Conservation (phyloP, 2,329 filamentous ascomycete species). For the Sporothrix dimorphospora region DNA sequence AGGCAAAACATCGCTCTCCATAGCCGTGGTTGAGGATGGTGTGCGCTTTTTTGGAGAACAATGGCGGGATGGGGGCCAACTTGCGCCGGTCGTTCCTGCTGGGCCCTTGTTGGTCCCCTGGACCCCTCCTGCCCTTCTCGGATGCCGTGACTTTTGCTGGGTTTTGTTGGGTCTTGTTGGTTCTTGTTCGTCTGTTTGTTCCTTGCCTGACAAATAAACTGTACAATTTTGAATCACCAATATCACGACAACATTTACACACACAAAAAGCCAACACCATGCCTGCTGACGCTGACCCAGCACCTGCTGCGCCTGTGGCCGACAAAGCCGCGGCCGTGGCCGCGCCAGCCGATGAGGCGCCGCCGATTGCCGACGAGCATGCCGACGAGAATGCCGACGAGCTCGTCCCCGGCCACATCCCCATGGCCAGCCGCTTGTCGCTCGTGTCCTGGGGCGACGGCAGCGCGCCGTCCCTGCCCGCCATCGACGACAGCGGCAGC, state of each 20-base stretch:
- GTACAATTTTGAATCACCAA: background rate
- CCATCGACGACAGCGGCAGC: constrained; percentile 25
- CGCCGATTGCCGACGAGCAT: background rate
- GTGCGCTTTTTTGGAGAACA: constrained; percentile 4
- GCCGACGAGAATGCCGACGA: background rate
- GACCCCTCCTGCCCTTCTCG: background rate
- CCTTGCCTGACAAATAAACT: background rate
- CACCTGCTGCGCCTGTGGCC: background rate
- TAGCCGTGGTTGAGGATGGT: background rate
- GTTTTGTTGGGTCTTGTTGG: background rate
- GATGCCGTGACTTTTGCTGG: background rate
- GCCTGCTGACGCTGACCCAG: background rate
- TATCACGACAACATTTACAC: too few relatives aligned
- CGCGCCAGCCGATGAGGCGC: background rate
- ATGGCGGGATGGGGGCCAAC: background rate
- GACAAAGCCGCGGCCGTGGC: background rate
- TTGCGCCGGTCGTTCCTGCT: constrained; percentile 11
- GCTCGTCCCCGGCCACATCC: constrained; percentile 20
- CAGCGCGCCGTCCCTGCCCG: constrained; percentile 24
- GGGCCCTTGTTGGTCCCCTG: background rate
- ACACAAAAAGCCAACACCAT: background rate
- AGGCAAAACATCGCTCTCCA: too few relatives aligned
- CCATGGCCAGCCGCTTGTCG: constrained; percentile 27
- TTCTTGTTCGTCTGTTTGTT: too few relatives aligned
- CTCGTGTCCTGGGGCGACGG: constrained; percentile 30